Evolutionary conservation across 352 stramenopile genomes (phyloP), one percentile per base, ranked within the genome.

Genomic region (Phytophthora macrochlamydospora): DNA sequence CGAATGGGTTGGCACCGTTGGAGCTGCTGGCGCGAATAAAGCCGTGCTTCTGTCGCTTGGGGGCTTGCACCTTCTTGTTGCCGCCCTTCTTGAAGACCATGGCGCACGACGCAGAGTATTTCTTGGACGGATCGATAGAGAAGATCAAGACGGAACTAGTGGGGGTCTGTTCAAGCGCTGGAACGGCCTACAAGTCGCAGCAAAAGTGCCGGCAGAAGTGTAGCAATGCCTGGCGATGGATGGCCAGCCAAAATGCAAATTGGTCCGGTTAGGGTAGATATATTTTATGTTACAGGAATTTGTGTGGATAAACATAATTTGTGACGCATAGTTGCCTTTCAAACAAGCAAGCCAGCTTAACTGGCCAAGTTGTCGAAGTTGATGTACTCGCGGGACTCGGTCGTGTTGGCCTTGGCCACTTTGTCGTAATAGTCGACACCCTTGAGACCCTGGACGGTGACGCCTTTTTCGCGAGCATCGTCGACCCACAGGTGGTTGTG

Each of bases 1-100:
- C 92, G 52, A 98, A 98, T 32, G 92, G 92, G 59, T 98, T 98
- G n/a, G 54, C 56, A 44, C 81, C 81, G 29, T 68, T 50, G 1
- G 57, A 51, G 51, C 67, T 78, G 40, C 57, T 77, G 44, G 63
- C 51, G 9, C 46, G 52, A 6, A 59, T 30, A 45, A 76, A 62
- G 3, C 53, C 65, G 32, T 62, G 61, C 54, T 70, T 73, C 56
- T 54, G 67, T 40, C 61, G 68, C 44, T 62, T 69, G 13, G 57
- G 29, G 9, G 51, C 35, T 12, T 59, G 46, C 4, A 70, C 64
- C 54, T 81, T 83, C 66, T 82, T 80, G 46, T 58, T 59, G 58
- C 78, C 71, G 40, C 78, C 76, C 51, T 81, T 85, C 50, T 81
- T 81, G 55, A 77, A 74, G 56, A 73, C 75, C 78, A 83, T 78